phyloP scores from a whole-genome alignment of 495 filamentous ascomycete genomes.

The Pyrenopolyporus hunteri region DNA sequence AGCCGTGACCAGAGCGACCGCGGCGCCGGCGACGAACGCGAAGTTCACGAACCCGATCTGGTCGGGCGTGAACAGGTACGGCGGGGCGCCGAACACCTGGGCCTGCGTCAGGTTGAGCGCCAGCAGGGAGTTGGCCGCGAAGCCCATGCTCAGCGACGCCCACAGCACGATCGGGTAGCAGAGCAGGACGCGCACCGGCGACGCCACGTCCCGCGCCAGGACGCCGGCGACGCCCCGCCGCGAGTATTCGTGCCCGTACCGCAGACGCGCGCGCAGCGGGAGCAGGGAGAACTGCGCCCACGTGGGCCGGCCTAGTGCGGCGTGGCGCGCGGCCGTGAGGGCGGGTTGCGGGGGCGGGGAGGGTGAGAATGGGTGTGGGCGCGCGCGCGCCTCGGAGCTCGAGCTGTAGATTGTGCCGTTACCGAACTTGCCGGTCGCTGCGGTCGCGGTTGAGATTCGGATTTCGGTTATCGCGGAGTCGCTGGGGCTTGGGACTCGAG shows the following conservation, averaged over 20 bases:
- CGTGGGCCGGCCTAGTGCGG: constrained; percentile 57
- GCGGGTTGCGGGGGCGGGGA: too few species aligned
- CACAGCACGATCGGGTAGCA: constrained; percentile 67
- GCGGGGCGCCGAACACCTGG: constrained; percentile 64
- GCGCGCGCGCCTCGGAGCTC: constrained; percentile 14
- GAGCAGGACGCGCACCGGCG: constrained; percentile 61
- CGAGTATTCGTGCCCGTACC: constrained; percentile 9
- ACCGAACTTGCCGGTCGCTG: background rate
- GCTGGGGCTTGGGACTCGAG: background rate
- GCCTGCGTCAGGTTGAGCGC: constrained; percentile 67
- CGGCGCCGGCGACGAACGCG: constrained; percentile 41
- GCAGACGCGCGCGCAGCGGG: constrained; percentile 46
- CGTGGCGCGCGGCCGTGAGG: constrained; percentile 31
- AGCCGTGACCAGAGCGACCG: constrained; percentile 60
- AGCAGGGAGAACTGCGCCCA: constrained; percentile 62
- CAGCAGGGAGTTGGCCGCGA: constrained; percentile 64
- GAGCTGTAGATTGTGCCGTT: constrained; percentile 28
- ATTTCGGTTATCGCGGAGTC: too few species aligned
- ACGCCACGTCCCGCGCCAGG: constrained; percentile 47
- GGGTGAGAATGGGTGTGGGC: too few species aligned
- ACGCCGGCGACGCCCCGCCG: constrained; percentile 42
- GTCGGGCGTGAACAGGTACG: constrained; percentile 60
- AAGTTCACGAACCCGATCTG: constrained; percentile 60
- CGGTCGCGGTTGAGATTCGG: background rate
- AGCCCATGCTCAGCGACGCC: constrained; percentile 64